Base-by-base conservation (phyloP, 2,329 filamentous ascomycete genomes). In the Trichoderma atroviride region DNA sequence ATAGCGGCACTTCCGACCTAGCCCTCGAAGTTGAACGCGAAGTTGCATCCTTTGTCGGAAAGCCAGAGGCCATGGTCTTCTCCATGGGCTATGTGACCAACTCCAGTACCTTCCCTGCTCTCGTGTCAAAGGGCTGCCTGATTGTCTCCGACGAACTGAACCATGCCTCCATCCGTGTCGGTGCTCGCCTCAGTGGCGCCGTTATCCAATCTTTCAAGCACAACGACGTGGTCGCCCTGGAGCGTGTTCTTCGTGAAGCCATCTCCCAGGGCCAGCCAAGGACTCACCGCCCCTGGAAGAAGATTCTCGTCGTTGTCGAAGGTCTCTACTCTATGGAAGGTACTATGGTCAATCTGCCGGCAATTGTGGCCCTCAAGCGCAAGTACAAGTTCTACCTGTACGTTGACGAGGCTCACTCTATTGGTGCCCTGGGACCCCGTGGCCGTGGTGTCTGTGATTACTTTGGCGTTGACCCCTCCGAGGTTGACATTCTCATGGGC, bases 61-160 rank as follows among this genome's bases (percentile, higher is more conserved):
- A 98, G 84, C 92, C 94, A 69, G 89, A 92, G 33, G 91, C 96
- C 33, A 97, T 97, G 91, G 91, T 99, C 64, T 98, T 98, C 83
- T 97, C 95, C 29, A 99, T 99, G 96, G 96, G 96, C 40, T 99
- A 97, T 78, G 94, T 94, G 71, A 99, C 96, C 73, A 99, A 99
- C 77, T 91, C 95, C 35, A 93, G 91, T 73, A 89, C 94, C 19
- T 98, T 99, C 85, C 93, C 95, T 3, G 94, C 94, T 43, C 85
- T 99, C 53, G 92, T 97, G 67, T 91, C 91, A 75, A 98, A 97
- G 83, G 96, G 96, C 71, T 96, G 92, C 76, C 86, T 99, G 65
- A 91, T 99, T 78, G 92, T 99, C 75, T 98, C 95, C 0, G 96
- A 99, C 80, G 96, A 99, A 81, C 86, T 99, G 69, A 99, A 99